These are phyloP conservation scores for Podospora tetraspora DNA, from an alignment of 495 filamentous ascomycete genomes.

Conservation along the genomic window DNA sequence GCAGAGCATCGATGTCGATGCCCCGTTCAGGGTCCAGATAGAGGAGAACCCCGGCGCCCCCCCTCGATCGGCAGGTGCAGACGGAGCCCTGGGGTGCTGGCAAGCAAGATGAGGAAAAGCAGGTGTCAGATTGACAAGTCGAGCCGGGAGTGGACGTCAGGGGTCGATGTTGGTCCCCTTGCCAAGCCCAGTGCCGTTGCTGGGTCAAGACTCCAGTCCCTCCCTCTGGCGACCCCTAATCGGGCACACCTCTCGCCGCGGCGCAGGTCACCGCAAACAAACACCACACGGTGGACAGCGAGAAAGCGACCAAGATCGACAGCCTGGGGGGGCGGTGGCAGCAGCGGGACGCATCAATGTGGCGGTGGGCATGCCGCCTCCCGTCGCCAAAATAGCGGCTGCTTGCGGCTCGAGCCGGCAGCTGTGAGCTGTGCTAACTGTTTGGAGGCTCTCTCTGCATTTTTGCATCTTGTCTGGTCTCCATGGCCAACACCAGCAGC, in stretches of 20 bases:
- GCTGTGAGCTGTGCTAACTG: conserved; percentile 1
- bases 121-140: conserved; percentile 24
- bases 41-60: neutral
- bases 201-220: neutral
- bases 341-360: conserved; percentile 13
- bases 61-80: conserved; percentile 5
- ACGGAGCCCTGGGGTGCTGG: neutral
- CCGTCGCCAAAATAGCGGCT: conserved; percentile 29
- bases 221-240: neutral
- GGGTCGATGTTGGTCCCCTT: neutral
- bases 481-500: neutral
- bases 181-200: conserved; percentile 1
- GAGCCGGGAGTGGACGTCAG: conserved; percentile 7
- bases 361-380: conserved; percentile 27
- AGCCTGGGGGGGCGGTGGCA: conserved; percentile 1
- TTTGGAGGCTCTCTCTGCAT: neutral
- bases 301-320: conserved; percentile 1
- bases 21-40: neutral
- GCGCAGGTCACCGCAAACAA: neutral
- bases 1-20: conserved; percentile 1
- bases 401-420: conserved; percentile 25
- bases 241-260: neutral
- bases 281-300: conserved; percentile 14
- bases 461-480: neutral
- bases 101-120: neutral